Evolutionary conservation across 805 yeast genomes (phyloP).

Genomic region (Lipomyces anomalus): DNA sequence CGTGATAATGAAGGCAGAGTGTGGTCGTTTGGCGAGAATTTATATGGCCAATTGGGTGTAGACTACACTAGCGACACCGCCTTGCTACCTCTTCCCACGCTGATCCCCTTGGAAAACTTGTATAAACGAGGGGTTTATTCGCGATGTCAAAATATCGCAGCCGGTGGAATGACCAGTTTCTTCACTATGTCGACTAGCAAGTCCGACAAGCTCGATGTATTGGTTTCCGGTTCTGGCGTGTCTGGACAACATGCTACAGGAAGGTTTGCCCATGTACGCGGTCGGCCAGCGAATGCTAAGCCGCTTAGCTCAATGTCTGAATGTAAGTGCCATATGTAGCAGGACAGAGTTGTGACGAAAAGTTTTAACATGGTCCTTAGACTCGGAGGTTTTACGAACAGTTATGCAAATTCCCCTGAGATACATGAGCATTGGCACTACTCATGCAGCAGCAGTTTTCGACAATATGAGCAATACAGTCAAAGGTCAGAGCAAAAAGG

Average conservation of each 20-base stretch:
- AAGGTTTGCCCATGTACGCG: slow-evolving; percentile 65
- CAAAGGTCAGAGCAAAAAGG: too few relatives aligned
- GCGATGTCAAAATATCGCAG: slow-evolving; percentile 47
- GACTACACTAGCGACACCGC: slow-evolving; percentile 62
- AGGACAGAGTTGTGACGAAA: not conserved
- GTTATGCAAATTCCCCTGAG: slow-evolving; percentile 45
- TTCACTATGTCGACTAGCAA: slow-evolving; percentile 34
- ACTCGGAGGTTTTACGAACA: slow-evolving; percentile 41
- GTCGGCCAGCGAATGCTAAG: slow-evolving; percentile 57
- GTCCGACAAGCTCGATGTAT: slow-evolving; percentile 31
- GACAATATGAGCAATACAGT: slow-evolving; percentile 39
- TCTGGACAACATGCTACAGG: slow-evolving; percentile 84
- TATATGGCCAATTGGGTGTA: slow-evolving; percentile 77
- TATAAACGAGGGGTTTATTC: slow-evolving; percentile 42
- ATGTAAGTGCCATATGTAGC: slow-evolving; percentile 13
- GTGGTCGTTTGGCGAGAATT: slow-evolving; percentile 84
- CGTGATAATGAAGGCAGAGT: slow-evolving; percentile 60
- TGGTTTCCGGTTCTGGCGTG: slow-evolving; percentile 78
- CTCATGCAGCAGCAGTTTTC: slow-evolving; percentile 59
- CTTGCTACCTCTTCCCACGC: slow-evolving; percentile 62
- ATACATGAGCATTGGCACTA: slow-evolving; percentile 55
- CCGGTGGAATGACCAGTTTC: slow-evolving; percentile 64
- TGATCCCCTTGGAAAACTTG: slow-evolving; percentile 40
- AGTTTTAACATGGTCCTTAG: not conserved
- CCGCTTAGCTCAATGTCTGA: slow-evolving; percentile 34